phyloP scores from a whole-genome alignment of 345 rosid species.

The Angophora floribunda region DNA sequence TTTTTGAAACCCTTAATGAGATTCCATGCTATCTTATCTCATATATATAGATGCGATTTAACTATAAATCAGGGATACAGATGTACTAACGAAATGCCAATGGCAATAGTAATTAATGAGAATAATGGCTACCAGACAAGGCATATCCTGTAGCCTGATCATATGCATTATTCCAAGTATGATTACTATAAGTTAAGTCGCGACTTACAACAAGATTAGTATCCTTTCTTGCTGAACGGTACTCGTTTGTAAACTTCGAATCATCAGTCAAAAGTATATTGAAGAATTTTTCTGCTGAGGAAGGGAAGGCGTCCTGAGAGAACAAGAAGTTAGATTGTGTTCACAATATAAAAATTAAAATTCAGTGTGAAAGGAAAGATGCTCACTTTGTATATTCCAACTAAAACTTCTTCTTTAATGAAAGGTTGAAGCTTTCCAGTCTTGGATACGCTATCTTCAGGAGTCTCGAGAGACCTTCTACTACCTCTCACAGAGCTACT shows the following conservation, averaged over 20 bases:
- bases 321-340: constrained; percentile 2
- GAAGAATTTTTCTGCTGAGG: constrained; percentile 65
- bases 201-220: constrained; percentile 63
- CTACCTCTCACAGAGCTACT: constrained; percentile 77
- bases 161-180: background rate
- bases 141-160: background rate
- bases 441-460: constrained; percentile 37
- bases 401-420: constrained; percentile 83
- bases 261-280: constrained; percentile 53
- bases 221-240: constrained; percentile 70
- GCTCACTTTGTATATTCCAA: constrained; percentile 55
- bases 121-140: background rate
- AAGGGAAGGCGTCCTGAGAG: constrained; percentile 63
- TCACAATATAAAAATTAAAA: background rate
- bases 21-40: background rate
- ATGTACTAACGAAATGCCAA: background rate
- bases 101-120: background rate
- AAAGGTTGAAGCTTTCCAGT: constrained; percentile 56
- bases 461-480: constrained; percentile 26
- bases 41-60: background rate
- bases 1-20: background rate
- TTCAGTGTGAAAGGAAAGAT: background rate
- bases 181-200: background rate
- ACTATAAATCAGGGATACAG: background rate
- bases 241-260: constrained; percentile 56